Base-by-base conservation (phyloP, 139 green algal species). In the Raphidocelis subcapitata region DNA sequence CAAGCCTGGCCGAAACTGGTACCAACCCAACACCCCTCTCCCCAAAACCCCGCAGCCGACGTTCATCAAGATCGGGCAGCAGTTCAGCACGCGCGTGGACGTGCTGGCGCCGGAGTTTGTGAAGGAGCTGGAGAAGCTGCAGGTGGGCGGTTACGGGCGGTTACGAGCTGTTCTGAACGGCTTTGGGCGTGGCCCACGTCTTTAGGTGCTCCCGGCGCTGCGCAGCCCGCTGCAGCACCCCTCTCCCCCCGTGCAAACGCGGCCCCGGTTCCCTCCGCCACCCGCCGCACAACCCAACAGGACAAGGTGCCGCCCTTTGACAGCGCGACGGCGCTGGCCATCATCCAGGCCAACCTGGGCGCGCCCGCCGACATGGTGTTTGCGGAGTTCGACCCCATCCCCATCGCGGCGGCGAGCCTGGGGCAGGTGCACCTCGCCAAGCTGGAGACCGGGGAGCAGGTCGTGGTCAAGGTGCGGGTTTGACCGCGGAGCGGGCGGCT, bases 61-160 rank as follows among this genome's bases (percentile, higher is more conserved):
- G 8, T 96, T 96, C 79, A 95, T 96, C 81, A 93, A 97, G 86
- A 89, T 93, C 54, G 86, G 92, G 3, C 94, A 98, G 85, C 94
- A 98, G 79, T 99, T 99, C 87, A 92, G 77, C 59, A 99, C 96
- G 12, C 88, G 96, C 47, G 92, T 96, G 71, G 96, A 99, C 63
- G 86, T 99, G 44, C 88, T 99, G 49, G 82, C 88, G 14, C 82
- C 85, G 12, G 96, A 99, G 84, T 98, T 98, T 82, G 89, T 98
- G 52, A 86, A 94, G 67, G 93, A 99, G 88, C 91, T 99, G 31
- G 87, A 94, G 76, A 92, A 97, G 82, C 86, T 99, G 72, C 93
- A 96, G 90, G 86, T 87, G 33, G 5, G 26, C 5, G 23, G 3
- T 23, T 16, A 20, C 20, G 49, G 18, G 49, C 49, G 49, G 49